These are phyloP conservation scores for Tardiomyces blankii DNA, from an alignment of 1,139 yeast species.

Conservation along the genomic window DNA sequence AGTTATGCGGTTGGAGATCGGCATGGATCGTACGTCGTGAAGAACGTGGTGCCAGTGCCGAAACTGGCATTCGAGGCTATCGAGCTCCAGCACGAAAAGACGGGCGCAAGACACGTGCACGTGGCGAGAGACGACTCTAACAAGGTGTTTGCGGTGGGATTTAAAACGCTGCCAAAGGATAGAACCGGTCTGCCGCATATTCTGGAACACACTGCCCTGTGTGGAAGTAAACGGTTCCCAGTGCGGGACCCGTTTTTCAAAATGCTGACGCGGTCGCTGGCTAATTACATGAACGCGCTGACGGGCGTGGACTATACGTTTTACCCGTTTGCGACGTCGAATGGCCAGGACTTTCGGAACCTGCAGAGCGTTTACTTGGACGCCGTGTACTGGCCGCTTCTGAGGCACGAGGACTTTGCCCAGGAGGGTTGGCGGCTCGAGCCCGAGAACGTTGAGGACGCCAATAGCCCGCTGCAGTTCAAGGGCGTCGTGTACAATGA, in stretches of 20 bases:
- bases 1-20: neutral
- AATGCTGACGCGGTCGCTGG: slow-evolving; percentile 78
- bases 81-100: slow-evolving; percentile 48
- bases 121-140: slow-evolving; percentile 67
- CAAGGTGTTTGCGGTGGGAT: slow-evolving; percentile 81
- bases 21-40: slow-evolving; percentile 53
- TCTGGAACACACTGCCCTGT: slow-evolving; percentile 85
- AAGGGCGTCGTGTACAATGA: slow-evolving; percentile 97
- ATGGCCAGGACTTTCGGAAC: slow-evolving; percentile 66
- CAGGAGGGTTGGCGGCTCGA: slow-evolving; percentile 99
- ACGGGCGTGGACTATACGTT: slow-evolving; percentile 94
- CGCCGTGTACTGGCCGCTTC: slow-evolving; percentile 72
- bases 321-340: slow-evolving; percentile 94
- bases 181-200: slow-evolving; percentile 94
- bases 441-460: slow-evolving; percentile 47
- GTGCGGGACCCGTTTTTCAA: slow-evolving; percentile 96
- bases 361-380: slow-evolving; percentile 83
- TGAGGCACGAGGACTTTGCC: slow-evolving; percentile 68
- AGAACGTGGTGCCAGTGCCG: slow-evolving; percentile 58
- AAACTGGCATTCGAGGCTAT: slow-evolving; percentile 77
- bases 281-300: slow-evolving; percentile 98
- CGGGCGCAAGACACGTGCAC: slow-evolving; percentile 79
- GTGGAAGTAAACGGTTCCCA: slow-evolving; percentile 86
- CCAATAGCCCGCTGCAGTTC: slow-evolving; percentile 49
- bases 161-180: slow-evolving; percentile 92